Base-by-base conservation (phyloP, 208 protist genomes). In the Trichomonas tenax region DNA sequence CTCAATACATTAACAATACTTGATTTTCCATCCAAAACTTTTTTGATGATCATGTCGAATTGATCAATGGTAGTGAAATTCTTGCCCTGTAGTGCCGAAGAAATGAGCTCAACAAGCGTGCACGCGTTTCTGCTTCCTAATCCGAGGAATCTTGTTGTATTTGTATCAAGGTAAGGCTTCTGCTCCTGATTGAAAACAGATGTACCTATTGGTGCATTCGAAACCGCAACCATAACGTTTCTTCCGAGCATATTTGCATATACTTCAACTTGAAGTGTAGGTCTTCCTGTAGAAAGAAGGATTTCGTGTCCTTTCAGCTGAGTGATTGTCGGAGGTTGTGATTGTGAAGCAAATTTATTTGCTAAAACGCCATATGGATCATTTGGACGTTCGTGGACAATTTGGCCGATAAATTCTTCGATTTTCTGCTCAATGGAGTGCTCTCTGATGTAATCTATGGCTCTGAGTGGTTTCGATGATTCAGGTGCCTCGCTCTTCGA, bases 271-370 rank as follows among this genome's bases (percentile, higher is more conserved):
- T 14, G 31, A 6, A 93, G n/a, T 49, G 26, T 93, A 26, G 86
- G 86, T 51, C 86, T n/a, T 34, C 86, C 86, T 58, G 86, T 93
- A 38, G 86, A 93, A 41, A 93, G 8, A 48, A 93, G 26, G 34
- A 93, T 38, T 93, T 93, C 86, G 17, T 51, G 40, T 38, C 44
- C 86, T 93, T 51, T 48, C 4, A 93, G 4, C 17, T 38, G 31
- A 26, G 86, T 44, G 46, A 93, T 15, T 38, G 86, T 93, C 21
- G 86, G 86, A 23, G 17, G 44, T 26, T 93, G 41, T 51, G 86
- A 93, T 41, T 93, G 86, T 2, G 40, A 48, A 48, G 86, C 86
- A 51, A 93, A 93, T 93, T 93, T 14, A 93, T 93, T 93, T 93
- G 86, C 86, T 26, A 93, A 41, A 41, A 93, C 86, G 9, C 86